These are phyloP conservation scores for Phaeosphaeria sp. DNA, from an alignment of 2,329 filamentous ascomycete genomes.

Conservation along the genomic window DNA sequence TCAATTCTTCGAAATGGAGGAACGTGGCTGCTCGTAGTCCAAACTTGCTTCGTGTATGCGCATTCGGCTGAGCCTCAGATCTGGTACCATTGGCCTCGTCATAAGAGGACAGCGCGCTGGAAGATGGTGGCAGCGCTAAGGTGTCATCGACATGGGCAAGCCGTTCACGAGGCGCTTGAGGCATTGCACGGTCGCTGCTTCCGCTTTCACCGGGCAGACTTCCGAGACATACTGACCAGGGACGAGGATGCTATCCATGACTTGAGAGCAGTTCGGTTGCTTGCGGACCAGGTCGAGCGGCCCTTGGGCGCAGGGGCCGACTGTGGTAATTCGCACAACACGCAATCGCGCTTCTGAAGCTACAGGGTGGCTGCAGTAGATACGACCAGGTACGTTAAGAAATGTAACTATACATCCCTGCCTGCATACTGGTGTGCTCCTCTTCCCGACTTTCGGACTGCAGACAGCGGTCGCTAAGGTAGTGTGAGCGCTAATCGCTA, in stretches of 20 bases:
- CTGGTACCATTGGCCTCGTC: background rate
- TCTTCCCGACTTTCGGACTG: slow-evolving; percentile 25
- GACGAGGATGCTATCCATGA: slow-evolving; percentile 5
- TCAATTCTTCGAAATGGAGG: background rate
- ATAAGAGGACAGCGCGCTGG: background rate
- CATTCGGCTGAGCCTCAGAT: background rate
- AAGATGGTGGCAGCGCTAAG: background rate
- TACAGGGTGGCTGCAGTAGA: background rate
- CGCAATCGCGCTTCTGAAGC: slow-evolving; percentile 7
- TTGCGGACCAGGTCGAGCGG: background rate
- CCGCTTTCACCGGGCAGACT: slow-evolving; percentile 15
- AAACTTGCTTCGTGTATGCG: background rate
- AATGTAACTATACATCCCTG: slow-evolving; percentile 3
- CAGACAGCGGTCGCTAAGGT: slow-evolving; percentile 31
- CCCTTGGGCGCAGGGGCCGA: background rate
- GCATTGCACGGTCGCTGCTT: slow-evolving; percentile 17
- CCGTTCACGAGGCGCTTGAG: slow-evolving; percentile 21
- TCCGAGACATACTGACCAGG: slow-evolving; percentile 17
- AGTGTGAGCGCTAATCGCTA: slow-evolving; percentile 17
- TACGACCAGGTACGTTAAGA: background rate
- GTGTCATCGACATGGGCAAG: slow-evolving; percentile 2
- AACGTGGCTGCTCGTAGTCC: background rate
- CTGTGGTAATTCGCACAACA: background rate
- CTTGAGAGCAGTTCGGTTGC: slow-evolving; percentile 17
- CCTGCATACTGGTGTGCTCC: slow-evolving; percentile 22